Percentiles rank a stretch among this genome's conserved stretches.
phyloP scores from a whole-genome alignment of 148 eudicot species.

The Mesembryanthemum crystallinum region DNA sequence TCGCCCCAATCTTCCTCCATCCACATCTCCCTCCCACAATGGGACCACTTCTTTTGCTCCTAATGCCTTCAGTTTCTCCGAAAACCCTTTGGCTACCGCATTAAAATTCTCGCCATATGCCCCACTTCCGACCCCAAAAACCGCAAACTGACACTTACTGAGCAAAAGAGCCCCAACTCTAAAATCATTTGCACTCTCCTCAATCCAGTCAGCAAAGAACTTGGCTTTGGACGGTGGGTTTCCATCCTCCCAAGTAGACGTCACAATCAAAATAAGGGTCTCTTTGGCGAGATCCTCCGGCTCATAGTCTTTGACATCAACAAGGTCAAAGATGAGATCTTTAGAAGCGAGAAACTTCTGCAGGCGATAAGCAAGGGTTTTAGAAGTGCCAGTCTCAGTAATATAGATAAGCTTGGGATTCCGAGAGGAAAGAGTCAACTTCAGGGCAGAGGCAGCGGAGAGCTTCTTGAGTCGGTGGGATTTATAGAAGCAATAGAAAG shows the following conservation, averaged over 20 bases:
- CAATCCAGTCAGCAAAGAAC: slow-evolving; percentile 73
- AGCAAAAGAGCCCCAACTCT: slow-evolving; percentile 72
- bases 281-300: slow-evolving; percentile 82
- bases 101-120: slow-evolving; percentile 67
- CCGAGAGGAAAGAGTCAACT: slow-evolving; percentile 19
- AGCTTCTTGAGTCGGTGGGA: slow-evolving; percentile 58
- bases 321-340: slow-evolving; percentile 48
- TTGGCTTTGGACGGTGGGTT: slow-evolving; percentile 57
- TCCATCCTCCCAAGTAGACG: slow-evolving; percentile 86
- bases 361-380: slow-evolving; percentile 82
- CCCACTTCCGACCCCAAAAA: slow-evolving; percentile 82
- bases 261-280: slow-evolving; percentile 54
- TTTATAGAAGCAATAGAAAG: slow-evolving; percentile 75
- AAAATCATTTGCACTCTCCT: slow-evolving; percentile 83
- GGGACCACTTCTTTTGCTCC: slow-evolving; percentile 70
- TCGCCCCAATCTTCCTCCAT: slow-evolving; percentile 56
- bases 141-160: slow-evolving; percentile 52
- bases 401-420: slow-evolving; percentile 64
- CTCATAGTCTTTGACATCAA: slow-evolving; percentile 66
- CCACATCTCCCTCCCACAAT: slow-evolving; percentile 78
- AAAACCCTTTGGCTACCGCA: slow-evolving; percentile 55
- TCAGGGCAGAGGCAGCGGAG: slow-evolving; percentile 16
- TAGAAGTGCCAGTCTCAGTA: slow-evolving; percentile 69
- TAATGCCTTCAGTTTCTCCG: slow-evolving; percentile 49
- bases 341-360: slow-evolving; percentile 38